Evolutionary conservation across 2,329 filamentous ascomycete species (phyloP).

Genomic region (Alternaria sp.): DNA sequence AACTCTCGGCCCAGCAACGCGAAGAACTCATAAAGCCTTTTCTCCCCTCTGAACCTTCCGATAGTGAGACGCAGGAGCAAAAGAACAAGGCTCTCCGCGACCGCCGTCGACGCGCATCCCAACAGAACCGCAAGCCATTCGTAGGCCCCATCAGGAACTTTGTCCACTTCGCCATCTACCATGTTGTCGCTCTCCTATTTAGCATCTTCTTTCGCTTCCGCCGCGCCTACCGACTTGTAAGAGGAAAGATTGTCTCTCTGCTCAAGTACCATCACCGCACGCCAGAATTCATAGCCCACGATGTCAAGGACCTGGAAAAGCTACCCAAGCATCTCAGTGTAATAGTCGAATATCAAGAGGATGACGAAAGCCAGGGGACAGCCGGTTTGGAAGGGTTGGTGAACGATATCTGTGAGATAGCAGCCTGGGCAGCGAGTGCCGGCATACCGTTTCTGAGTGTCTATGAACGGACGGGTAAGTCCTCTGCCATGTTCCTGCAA

Average conservation of each 20-base stretch:
- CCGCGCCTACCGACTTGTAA: constrained; percentile 78
- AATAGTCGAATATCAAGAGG: constrained; percentile 76
- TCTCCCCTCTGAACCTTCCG: constrained; percentile 57
- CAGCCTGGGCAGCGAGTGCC: constrained; percentile 90
- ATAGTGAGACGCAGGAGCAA: constrained; percentile 27
- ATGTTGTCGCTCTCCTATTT: constrained; percentile 80
- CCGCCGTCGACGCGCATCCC: constrained; percentile 22
- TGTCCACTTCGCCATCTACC: constrained; percentile 72
- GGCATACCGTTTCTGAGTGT: constrained; percentile 88
- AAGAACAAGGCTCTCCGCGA: constrained; percentile 25
- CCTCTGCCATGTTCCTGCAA: not conserved
- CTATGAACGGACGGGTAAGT: constrained; percentile 87
- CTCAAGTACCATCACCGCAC: constrained; percentile 96
- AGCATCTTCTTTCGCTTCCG: constrained; percentile 86
- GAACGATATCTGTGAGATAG: constrained; percentile 89
- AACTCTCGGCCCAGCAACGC: constrained; percentile 58
- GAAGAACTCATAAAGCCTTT: constrained; percentile 62
- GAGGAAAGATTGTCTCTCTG: constrained; percentile 79
- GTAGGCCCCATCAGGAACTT: constrained; percentile 67
- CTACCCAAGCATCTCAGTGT: constrained; percentile 88
- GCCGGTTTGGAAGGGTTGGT: constrained; percentile 84
- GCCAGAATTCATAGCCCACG: constrained; percentile 87
- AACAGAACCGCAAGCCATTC: constrained; percentile 49
- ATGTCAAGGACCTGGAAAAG: constrained; percentile 77
- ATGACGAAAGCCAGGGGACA: constrained; percentile 67